Conservation (phyloP, 2,329 filamentous ascomycete species). For the Phyllachora maydis region DNA sequence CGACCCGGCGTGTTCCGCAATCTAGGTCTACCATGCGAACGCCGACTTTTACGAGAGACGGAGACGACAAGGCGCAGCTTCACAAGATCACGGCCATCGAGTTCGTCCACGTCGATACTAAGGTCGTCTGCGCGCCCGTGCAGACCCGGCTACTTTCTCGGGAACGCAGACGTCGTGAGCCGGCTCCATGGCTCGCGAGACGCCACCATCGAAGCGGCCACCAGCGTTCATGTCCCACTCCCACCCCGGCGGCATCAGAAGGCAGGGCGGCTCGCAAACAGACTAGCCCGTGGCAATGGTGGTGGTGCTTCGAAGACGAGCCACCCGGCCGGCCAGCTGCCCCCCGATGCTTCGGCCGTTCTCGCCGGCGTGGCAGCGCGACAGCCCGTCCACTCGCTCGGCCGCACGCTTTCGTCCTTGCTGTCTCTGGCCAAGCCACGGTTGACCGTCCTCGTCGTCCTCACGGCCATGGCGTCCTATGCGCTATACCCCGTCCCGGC, state of each 20-base stretch:
- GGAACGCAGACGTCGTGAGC: slow-evolving; percentile 12
- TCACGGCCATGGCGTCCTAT: slow-evolving; percentile 80
- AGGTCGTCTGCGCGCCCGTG: slow-evolving; percentile 5
- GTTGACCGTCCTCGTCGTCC: slow-evolving; percentile 73
- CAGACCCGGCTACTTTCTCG: slow-evolving; percentile 13
- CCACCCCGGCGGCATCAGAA: slow-evolving; percentile 1
- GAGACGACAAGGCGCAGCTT: slow-evolving; percentile 6
- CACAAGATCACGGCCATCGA: slow-evolving; percentile 5
- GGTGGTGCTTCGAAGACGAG: neutral
- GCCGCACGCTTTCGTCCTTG: slow-evolving; percentile 56
- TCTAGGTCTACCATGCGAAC: slow-evolving; percentile 9
- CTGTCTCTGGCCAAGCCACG: slow-evolving; percentile 91
- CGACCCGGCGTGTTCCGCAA: slow-evolving; percentile 5
- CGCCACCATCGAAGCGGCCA: slow-evolving; percentile 1
- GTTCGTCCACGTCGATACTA: slow-evolving; percentile 3
- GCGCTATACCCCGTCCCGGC: slow-evolving; percentile 83
- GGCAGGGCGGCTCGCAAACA: slow-evolving; percentile 8
- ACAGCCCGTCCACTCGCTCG: slow-evolving; percentile 27
- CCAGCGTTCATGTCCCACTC: neutral
- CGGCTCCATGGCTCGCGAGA: slow-evolving; percentile 7
- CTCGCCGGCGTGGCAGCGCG: slow-evolving; percentile 29
- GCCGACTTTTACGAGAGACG: too few species aligned
- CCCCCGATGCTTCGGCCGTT: slow-evolving; percentile 23
- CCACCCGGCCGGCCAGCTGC: slow-evolving; percentile 4
- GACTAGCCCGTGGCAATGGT: slow-evolving; percentile 2